Evolutionary conservation across 2,329 filamentous ascomycete species (phyloP).

Genomic region (Parasarocladium wereldwijsianum): DNA sequence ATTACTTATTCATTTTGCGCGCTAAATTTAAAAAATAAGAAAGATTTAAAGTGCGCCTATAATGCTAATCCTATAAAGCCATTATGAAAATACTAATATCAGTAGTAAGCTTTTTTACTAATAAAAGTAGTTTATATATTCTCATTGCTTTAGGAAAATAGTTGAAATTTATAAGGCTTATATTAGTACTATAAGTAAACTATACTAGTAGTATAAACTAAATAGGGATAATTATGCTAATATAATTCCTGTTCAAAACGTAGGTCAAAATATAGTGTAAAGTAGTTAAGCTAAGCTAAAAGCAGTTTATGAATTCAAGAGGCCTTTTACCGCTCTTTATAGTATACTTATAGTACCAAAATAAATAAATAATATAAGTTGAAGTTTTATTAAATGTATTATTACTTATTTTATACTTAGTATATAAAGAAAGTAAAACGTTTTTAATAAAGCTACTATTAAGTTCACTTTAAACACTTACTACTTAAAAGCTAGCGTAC

Average conservation of each 20-base stretch:
- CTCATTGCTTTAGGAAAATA: not conserved
- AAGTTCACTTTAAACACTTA: not conserved
- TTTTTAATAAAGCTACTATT: not conserved
- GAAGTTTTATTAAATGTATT: not conserved
- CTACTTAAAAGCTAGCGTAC: not conserved
- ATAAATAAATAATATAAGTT: not conserved
- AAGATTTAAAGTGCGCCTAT: too few relatives aligned
- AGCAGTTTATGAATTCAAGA: too few relatives aligned
- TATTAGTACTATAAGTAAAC: not conserved
- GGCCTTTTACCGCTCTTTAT: too few relatives aligned
- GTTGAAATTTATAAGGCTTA: too few relatives aligned
- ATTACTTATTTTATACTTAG: not conserved
- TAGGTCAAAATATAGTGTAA: too few relatives aligned
- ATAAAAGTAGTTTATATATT: conserved; percentile 1
- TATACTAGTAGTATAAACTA: not conserved
- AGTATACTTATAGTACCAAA: not conserved
- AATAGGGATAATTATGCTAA: too few relatives aligned
- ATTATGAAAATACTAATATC: too few relatives aligned
- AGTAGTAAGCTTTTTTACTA: not conserved
- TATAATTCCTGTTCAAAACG: too few relatives aligned
- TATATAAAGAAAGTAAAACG: not conserved
- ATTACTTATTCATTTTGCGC: too few relatives aligned
- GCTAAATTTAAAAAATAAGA: too few relatives aligned
- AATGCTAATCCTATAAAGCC: too few relatives aligned
- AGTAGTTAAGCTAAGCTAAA: too few relatives aligned